phyloP scores from a whole-genome alignment of 768 basidiomycete genomes.

The Rhizopogon rudus region DNA sequence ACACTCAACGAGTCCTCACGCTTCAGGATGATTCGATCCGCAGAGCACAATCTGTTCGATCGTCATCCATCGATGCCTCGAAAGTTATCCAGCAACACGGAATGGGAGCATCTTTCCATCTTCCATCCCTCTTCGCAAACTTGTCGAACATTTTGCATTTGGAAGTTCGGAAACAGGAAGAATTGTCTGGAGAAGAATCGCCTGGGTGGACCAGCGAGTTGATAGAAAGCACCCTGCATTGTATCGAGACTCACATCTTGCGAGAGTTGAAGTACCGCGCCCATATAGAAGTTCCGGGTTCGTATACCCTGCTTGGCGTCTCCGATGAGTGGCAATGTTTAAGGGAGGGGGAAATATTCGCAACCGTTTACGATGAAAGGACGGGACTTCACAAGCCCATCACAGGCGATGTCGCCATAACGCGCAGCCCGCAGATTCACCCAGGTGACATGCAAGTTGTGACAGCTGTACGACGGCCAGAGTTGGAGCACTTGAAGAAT shows the following conservation, averaged over 20 bases:
- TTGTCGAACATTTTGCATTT: constrained; percentile 28
- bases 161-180: constrained; percentile 18
- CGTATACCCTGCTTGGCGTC: constrained; percentile 48
- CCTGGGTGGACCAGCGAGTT: constrained; percentile 28
- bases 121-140: constrained; percentile 38
- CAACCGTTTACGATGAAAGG: constrained; percentile 32
- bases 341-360: constrained; percentile 42
- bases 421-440: constrained; percentile 49
- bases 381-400: constrained; percentile 21
- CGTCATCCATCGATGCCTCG: constrained; percentile 31
- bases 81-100: constrained; percentile 39
- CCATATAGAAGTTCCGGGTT: constrained; percentile 44
- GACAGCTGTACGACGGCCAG: constrained; percentile 34
- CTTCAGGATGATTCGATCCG: constrained; percentile 35
- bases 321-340: constrained; percentile 46
- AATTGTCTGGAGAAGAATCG: not conserved
- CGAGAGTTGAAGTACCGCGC: constrained; percentile 49
- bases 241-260: constrained; percentile 39
- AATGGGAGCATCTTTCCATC: constrained; percentile 39
- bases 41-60: constrained; percentile 29
- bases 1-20: constrained; percentile 23
- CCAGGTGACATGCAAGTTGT: constrained; percentile 43
- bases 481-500: constrained; percentile 36
- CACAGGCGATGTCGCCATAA: constrained; percentile 37
- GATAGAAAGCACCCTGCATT: constrained; percentile 31